Base-by-base conservation (phyloP, 306 rosid species). In the Citrullus colocynthis region DNA sequence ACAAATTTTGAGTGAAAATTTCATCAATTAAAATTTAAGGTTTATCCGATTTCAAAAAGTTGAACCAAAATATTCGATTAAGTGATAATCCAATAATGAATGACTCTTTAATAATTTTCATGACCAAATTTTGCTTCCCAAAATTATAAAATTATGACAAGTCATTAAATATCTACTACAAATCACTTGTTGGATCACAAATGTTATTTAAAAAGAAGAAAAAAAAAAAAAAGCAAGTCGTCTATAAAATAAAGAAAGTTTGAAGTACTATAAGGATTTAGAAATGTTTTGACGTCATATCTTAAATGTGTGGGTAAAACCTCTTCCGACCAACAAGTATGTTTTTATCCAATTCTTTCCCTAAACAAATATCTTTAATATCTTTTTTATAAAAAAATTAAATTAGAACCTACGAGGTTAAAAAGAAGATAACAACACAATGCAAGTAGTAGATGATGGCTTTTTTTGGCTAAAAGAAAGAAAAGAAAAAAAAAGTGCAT, bases 361-460 rank as follows among this genome's bases (percentile, higher is more conserved):
- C 36, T 32, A 45, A 45, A 6, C 10, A 54, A 17, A 57, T 56
- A 3, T 57, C 14, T 57, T 57, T 21, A 44, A 6, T 41, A 1
- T 12, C 11, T 9, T 9, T 45, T 12, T 12, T 13, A 49, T n/a
- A 49, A 59, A 6, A 6, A 41, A 41, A 56, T 56, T 0, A 9
- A 28, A 39, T 17, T 66, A 66, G 52, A 66, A 41, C 32, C 41
- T 66, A 24, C 42, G 37, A 36, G 36, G 37, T 3, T 17, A 6
- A 37, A 17, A 37, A 37, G 21, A 36, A 17, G 24, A 37, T 12
- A 60, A 18, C 45, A 64, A 37, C 42, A 66, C 6, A 67, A 7
- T 67, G 74, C 54, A 67, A 67, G 54, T 67, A 67, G 76, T 67
- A 67, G 76, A 71, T 24, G 59, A 24, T 71, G 39, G 39, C 58